phyloP scores from a whole-genome alignment of 1,139 yeast species.

The Taphrina populina region DNA sequence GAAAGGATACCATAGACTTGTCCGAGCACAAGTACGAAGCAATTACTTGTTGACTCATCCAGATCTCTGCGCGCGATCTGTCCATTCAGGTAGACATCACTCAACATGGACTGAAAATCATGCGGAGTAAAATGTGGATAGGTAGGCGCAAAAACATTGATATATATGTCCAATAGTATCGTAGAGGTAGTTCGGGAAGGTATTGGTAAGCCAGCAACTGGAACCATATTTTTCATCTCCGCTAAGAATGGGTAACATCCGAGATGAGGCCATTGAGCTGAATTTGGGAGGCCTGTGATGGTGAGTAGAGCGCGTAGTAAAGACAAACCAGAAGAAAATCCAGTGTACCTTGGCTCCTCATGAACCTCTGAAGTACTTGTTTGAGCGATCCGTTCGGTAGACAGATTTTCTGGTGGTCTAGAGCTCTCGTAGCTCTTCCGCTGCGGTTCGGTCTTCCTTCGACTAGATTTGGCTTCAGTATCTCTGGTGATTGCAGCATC shows the following conservation, averaged over 20 bases:
- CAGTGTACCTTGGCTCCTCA: too few species aligned
- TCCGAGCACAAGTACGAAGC: conserved; percentile 10
- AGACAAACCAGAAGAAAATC: conserved; percentile 19
- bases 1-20: conserved; percentile 15
- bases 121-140: conserved; percentile 7
- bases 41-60: conserved; percentile 12
- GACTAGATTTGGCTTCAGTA: too few species aligned
- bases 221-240: conserved; percentile 2
- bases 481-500: too few species aligned
- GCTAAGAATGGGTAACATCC: conserved; percentile 6
- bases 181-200: conserved; percentile 9
- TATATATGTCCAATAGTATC: conserved; percentile 16
- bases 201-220: conserved; percentile 12
- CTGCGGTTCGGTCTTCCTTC: too few species aligned
- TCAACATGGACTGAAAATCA: conserved; percentile 17
- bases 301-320: conserved; percentile 1
- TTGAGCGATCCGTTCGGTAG: too few species aligned
- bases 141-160: conserved; percentile 8
- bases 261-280: conserved; percentile 21
- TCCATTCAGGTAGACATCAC: conserved; percentile 16
- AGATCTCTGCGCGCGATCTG: conserved; percentile 14
- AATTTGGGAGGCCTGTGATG: conserved; percentile 2
- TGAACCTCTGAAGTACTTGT: too few species aligned
- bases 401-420: too few species aligned
- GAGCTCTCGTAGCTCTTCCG: too few species aligned